phyloP scores from a whole-genome alignment of 805 yeast genomes.

The Myxozyma mucilagina region DNA sequence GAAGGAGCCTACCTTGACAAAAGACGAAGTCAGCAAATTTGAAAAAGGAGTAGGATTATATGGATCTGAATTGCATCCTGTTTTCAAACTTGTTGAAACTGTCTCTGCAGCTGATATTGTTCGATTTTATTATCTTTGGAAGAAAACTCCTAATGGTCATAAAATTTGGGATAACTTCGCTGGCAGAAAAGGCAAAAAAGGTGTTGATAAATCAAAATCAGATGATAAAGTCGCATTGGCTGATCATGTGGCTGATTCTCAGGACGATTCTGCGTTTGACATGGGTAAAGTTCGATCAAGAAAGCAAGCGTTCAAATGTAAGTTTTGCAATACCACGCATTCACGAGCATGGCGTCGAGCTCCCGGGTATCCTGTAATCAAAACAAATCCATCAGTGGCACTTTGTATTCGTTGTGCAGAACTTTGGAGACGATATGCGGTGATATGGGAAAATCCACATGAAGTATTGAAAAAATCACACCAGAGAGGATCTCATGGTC shows the following conservation, averaged over 20 bases:
- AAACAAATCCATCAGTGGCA: constrained; percentile 50
- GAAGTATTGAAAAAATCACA: constrained; percentile 56
- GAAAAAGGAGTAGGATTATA: constrained; percentile 70
- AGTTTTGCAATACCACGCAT: constrained; percentile 61
- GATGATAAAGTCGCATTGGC: constrained; percentile 35
- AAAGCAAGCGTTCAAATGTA: constrained; percentile 57
- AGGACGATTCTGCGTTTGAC: constrained; percentile 74
- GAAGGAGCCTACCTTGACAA: constrained; percentile 73
- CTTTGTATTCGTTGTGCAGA: constrained; percentile 85
- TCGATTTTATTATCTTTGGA: constrained; percentile 87
- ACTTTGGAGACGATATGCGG: constrained; percentile 88
- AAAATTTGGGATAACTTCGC: constrained; percentile 78
- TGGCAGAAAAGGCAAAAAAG: constrained; percentile 67
- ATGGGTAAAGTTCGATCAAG: constrained; percentile 48
- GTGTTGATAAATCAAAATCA: constrained; percentile 37
- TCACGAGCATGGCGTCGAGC: constrained; percentile 69
- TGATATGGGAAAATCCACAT: constrained; percentile 77
- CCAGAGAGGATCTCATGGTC: constrained; percentile 47
- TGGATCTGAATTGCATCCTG: constrained; percentile 80
- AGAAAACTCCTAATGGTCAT: constrained; percentile 75
- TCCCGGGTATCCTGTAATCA: constrained; percentile 57
- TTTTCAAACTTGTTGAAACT: constrained; percentile 66
- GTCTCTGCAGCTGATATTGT: constrained; percentile 79
- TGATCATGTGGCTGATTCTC: constrained; percentile 60
- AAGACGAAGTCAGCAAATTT: constrained; percentile 64